phyloP scores from a whole-genome alignment of 2,329 filamentous ascomycete genomes.

The Thyridium curvatum region DNA sequence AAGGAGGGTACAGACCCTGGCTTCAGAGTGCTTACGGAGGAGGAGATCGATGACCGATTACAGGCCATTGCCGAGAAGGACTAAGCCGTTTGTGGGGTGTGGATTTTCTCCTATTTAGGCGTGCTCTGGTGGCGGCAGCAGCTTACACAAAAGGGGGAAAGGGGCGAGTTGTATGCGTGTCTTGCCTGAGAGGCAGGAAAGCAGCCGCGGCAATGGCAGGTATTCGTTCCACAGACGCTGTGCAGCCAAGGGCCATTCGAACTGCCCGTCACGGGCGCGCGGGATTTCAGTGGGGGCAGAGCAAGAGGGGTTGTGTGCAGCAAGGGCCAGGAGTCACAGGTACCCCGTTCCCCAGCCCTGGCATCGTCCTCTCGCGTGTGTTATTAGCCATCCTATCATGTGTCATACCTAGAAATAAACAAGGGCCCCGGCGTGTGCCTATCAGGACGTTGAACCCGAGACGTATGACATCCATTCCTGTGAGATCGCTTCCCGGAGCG shows the following conservation, averaged over 20 bases:
- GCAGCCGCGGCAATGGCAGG: no score
- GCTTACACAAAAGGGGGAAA: constrained; percentile 4
- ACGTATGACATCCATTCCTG: no score
- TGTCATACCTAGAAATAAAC: background rate
- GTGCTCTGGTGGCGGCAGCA: constrained; percentile 1
- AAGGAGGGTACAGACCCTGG: constrained; percentile 71
- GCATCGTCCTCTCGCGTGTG: constrained; percentile 11
- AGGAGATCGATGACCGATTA: constrained; percentile 97
- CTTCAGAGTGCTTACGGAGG: constrained; percentile 88
- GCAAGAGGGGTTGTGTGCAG: constrained; percentile 4
- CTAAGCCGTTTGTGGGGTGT: constrained; percentile 40
- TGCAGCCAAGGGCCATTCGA: no score
- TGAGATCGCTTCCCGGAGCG: no score
- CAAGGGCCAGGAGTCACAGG: constrained; percentile 5
- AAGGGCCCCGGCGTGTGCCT: no score
- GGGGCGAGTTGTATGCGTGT: background rate
- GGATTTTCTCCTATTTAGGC: background rate
- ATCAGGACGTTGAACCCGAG: no score
- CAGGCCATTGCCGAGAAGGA: constrained; percentile 99
- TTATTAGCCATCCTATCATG: constrained; percentile 9
- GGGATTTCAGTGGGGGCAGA: background rate
- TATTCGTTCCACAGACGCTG: no score
- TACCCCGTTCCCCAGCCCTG: constrained; percentile 5
- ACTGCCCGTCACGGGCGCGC: no score
- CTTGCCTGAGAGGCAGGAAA: no score